Percentiles rank a stretch among this genome's conserved stretches.
phyloP scores from a whole-genome alignment of 441 rosid species.

The Erodium trifolium region DNA sequence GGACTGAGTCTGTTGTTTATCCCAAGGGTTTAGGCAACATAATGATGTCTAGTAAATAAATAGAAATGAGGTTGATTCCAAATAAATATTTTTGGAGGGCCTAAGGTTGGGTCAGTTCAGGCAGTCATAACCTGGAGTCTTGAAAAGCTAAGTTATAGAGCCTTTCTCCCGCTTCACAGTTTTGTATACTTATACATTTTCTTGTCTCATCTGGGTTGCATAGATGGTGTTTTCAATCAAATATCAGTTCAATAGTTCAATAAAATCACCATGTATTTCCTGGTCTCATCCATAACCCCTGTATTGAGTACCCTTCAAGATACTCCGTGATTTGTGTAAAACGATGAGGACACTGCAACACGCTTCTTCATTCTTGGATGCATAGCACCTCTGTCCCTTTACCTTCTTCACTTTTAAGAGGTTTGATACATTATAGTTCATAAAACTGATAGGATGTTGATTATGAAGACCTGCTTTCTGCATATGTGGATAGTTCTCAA shows the following conservation, averaged over 20 bases:
- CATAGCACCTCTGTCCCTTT: neutral
- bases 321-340: neutral
- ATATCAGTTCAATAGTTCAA: neutral
- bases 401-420: neutral
- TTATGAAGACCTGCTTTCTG: neutral
- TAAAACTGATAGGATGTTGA: neutral
- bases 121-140: neutral
- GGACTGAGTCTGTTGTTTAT: neutral
- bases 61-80: neutral
- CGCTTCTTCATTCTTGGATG: neutral
- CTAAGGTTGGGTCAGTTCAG: neutral
- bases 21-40: neutral
- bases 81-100: neutral
- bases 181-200: neutral
- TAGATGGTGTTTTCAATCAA: neutral
- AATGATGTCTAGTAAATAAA: neutral
- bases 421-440: constrained; percentile 1
- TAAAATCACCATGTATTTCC: neutral
- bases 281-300: neutral
- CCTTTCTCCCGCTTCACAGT: neutral
- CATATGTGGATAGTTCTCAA: neutral
- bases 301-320: neutral
- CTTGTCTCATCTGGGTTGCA: neutral
- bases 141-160: neutral
- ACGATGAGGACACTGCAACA: neutral